Conservation (phyloP, 257 asterid genomes). For the Leonotis leonurus region DNA sequence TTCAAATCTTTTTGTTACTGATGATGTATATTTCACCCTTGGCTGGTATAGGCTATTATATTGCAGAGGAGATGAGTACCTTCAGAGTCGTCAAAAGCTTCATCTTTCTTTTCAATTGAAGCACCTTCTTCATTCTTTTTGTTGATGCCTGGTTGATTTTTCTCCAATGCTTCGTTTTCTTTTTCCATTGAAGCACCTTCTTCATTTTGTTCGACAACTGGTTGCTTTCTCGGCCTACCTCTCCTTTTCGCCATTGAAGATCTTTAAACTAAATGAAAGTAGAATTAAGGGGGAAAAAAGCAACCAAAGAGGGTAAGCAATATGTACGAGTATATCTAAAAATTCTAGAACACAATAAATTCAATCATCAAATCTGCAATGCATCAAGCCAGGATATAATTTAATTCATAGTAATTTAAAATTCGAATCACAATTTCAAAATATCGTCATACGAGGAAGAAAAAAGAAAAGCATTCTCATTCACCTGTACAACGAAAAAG, state of each 20-base stretch:
- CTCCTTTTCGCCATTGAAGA: conserved; percentile 33
- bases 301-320: neutral
- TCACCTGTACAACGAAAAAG: no score
- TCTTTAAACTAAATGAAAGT: conserved; percentile 10
- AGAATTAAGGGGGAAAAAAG: neutral
- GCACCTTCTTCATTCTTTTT: conserved; percentile 8
- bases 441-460: no score
- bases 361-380: neutral
- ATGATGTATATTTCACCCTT: neutral
- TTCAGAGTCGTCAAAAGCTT: conserved; percentile 26
- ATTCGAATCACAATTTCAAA: no score
- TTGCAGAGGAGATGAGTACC: conserved; percentile 13
- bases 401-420: no score
- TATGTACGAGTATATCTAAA: neutral
- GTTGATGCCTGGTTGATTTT: conserved; percentile 8
- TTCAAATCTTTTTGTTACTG: neutral
- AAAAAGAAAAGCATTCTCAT: no score
- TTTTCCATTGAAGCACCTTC: conserved; percentile 14
- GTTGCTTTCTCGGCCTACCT: conserved; percentile 19
- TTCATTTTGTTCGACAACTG: neutral
- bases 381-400: neutral
- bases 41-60: no score
- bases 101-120: conserved; percentile 14
- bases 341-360: neutral
- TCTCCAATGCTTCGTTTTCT: conserved; percentile 20